Evolutionary conservation across 2,329 filamentous ascomycete species (phyloP).

Genomic region (Hortaea werneckii): DNA sequence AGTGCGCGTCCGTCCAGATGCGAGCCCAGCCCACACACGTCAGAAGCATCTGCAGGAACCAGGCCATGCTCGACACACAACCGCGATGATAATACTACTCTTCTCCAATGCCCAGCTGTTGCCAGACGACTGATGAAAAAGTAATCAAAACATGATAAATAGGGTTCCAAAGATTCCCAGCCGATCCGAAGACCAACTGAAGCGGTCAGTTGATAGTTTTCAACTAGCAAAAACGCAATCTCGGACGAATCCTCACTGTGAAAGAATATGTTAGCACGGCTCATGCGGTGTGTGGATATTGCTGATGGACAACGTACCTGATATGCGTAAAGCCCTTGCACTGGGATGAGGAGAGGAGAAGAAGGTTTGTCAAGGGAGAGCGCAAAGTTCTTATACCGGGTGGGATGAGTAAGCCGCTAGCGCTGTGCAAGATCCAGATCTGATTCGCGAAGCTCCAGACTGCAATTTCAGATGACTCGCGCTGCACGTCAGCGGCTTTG

Average conservation of each 20-base stretch:
- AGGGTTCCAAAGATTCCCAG: slow-evolving; percentile 65
- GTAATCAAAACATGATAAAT: not conserved
- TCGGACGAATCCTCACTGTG: slow-evolving; percentile 75
- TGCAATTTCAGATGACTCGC: no score
- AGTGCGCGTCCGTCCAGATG: no score
- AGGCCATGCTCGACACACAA: no score
- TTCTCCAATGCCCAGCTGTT: slow-evolving; percentile 1
- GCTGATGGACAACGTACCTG: not conserved
- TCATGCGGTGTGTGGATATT: no score
- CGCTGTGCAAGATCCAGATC: no score
- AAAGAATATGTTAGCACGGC: not conserved
- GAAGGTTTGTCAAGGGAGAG: slow-evolving; percentile 6
- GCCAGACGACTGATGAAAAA: slow-evolving; percentile 1
- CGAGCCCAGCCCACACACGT: no score
- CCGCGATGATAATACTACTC: not conserved
- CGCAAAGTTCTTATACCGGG: not conserved
- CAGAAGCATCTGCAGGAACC: no score
- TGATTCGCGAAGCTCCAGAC: no score
- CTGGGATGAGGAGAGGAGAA: slow-evolving; percentile 46
- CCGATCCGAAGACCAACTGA: slow-evolving; percentile 57
- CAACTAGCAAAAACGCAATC: slow-evolving; percentile 83
- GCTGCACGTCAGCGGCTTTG: no score
- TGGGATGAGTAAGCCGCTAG: no score
- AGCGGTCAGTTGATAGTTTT: slow-evolving; percentile 75
- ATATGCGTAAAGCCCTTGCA: slow-evolving; percentile 32